Evolutionary conservation across 2,329 filamentous ascomycete genomes (phyloP), one percentile per base, ranked within the genome.

Genomic region (Cytospora chrysosperma): DNA sequence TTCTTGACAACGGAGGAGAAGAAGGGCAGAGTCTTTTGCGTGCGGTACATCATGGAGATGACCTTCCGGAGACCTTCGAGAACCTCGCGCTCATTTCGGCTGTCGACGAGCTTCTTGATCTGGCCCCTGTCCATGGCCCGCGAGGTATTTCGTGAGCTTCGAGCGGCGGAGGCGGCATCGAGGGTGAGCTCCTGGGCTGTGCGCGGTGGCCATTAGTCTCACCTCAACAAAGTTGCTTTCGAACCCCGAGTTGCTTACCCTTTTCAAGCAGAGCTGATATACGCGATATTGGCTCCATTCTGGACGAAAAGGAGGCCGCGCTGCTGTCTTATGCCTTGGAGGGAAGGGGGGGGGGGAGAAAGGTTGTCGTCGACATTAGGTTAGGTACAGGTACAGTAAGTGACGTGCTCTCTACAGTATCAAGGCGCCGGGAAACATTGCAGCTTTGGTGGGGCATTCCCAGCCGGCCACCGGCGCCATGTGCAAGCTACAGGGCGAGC

Each of bases 1-100:
- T 98, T 99, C 80, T 99, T 99, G 75, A 99, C 92, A 61, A 99
- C 91, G 27, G 93, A 91, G n/a, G 94, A 96, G 82, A 99, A 99
- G 82, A 94, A 96, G 26, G 91, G 88, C 2, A 96, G 83, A 63
- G 93, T 97, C 69, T 92, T 89, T 75, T 96, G 91, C 70, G 91
- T 88, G 69, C 88, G 88, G 79, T 97, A 98, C 87, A 97, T 96
- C 90, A 98, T 94, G 73, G 92, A 88, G 69, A 96, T 89, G 72
- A 98, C 92, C 73, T 89, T 89, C 69, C 93, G 89, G 76, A 99
- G 78, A 54, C 95, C 95, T 71, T 99, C 95, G 32, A 98, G 83
- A 13, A 98, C 89, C 69, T 99, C 95, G 69, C 93, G 86, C 70
- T 99, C 95, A 81, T 90, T 91, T 68, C 95, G 88, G 73, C 93